phyloP scores from a whole-genome alignment of 2,329 filamentous ascomycete species.

The Aspergillus hiratsukae region DNA sequence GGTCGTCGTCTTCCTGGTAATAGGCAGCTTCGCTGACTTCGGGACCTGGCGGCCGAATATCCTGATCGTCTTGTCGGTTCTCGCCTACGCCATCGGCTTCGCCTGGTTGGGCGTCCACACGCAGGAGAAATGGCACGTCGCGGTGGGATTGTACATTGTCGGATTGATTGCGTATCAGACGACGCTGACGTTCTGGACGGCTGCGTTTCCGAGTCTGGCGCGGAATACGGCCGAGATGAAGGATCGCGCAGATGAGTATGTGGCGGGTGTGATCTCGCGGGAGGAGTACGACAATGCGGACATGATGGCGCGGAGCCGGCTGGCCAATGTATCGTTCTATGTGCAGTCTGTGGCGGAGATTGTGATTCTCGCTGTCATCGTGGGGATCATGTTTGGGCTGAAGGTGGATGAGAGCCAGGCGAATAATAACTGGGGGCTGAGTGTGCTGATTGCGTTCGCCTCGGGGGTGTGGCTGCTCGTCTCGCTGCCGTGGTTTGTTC shows the following conservation, averaged over 20 bases:
- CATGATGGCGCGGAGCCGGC: slow-evolving; percentile 58
- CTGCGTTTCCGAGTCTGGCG: slow-evolving; percentile 57
- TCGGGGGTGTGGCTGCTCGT: slow-evolving; percentile 61
- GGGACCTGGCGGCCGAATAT: slow-evolving; percentile 61
- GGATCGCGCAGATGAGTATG: slow-evolving; percentile 46
- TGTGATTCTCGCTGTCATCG: slow-evolving; percentile 59
- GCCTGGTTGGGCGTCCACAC: slow-evolving; percentile 64
- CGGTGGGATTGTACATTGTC: slow-evolving; percentile 60
- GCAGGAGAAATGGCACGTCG: slow-evolving; percentile 56
- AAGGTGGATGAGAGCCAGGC: slow-evolving; percentile 54
- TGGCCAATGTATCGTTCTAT: slow-evolving; percentile 62
- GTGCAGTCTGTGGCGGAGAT: slow-evolving; percentile 60
- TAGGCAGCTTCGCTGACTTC: slow-evolving; percentile 56
- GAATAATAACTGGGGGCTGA: slow-evolving; percentile 64
- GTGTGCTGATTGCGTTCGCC: slow-evolving; percentile 61
- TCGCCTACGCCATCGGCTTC: slow-evolving; percentile 62
- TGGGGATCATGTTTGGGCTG: slow-evolving; percentile 60
- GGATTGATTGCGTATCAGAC: slow-evolving; percentile 64
- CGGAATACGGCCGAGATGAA: slow-evolving; percentile 51
- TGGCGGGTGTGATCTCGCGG: slow-evolving; percentile 50
- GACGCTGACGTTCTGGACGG: slow-evolving; percentile 65
- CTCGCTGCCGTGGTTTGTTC: slow-evolving; percentile 49
- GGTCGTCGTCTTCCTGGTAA: slow-evolving; percentile 47
- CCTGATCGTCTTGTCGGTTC: slow-evolving; percentile 55
- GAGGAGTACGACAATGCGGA: slow-evolving; percentile 59